Base-by-base conservation (phyloP, 805 yeast species). In the Metschnikowia vanudenii region DNA sequence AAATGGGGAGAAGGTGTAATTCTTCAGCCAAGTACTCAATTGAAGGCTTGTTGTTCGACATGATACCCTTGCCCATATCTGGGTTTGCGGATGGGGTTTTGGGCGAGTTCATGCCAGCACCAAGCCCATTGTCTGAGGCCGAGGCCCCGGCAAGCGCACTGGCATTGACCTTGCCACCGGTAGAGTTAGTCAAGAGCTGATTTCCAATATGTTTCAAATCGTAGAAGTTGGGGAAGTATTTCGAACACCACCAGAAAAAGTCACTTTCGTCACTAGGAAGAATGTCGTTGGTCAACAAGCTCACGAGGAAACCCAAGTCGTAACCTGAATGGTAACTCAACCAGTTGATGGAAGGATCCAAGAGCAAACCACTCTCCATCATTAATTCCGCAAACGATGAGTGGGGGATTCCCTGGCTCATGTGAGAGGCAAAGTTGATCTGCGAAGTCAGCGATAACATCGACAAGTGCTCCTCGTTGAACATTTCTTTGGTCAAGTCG, bases 301-400 rank as follows among this genome's bases (percentile, higher is more conserved):
- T 81, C 13, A 90, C 69, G 49, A 94, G 71, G 64, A 91, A 91
- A 1, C 98, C 99, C 62, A 91, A 79, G 64, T 94, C 99, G 66
- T 94, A 94, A 11, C 98, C 99, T 1, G 80, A 84, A 64, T 94
- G 97, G 68, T 85, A 94, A 50, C 96, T 85, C 43, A 89, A 75
- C 99, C 99, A 94, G 43, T 84, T 81, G 38, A 88, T 79, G 30
- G 78, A 68, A 24, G 76, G 74, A 56, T 88, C 83, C 57, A 94
- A 70, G 31, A 91, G 78, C 53, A 94, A 71, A 0, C 99, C 99
- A 39, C 96, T 85, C 48, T 88, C 88, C 49, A 85, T 85, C 60
- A 94, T 73, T 45, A 86, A 70, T 64, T 89, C 96, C 12, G 96
- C 88, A 71, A 94, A 91, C 47, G 81, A 84, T 55, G 80, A 77